A percentile compares a stretch with the other conserved stretches of the same genome.
phyloP scores from a whole-genome alignment of 2,329 filamentous ascomycete species.

The Beauveria medogensis region DNA sequence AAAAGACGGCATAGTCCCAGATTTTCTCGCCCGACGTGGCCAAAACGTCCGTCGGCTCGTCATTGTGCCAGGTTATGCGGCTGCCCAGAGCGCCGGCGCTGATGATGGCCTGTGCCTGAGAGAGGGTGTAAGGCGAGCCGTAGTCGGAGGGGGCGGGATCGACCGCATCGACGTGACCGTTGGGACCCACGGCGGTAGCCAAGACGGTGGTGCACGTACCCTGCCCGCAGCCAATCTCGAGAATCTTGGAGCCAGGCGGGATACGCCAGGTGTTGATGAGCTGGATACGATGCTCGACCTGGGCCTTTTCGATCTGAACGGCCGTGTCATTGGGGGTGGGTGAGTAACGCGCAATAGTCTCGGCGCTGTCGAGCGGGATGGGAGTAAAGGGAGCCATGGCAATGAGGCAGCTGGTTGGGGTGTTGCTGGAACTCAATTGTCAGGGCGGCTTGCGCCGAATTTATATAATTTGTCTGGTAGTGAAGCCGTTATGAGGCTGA shows the following conservation, averaged over 20 bases:
- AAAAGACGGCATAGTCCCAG: constrained; percentile 40
- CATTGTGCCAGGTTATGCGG: constrained; percentile 36
- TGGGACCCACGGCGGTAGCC: constrained; percentile 36
- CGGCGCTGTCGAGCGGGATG: constrained; percentile 5
- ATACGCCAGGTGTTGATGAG: constrained; percentile 30
- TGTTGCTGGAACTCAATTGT: background rate
- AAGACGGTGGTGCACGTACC: constrained; percentile 48
- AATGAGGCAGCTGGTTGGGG: background rate
- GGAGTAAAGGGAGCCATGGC: constrained; percentile 7
- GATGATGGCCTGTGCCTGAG: constrained; percentile 39
- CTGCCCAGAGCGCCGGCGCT: constrained; percentile 29
- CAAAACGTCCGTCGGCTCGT: constrained; percentile 29
- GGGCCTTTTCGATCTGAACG: constrained; percentile 15
- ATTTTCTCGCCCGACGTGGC: constrained; percentile 14
- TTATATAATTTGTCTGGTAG: background rate
- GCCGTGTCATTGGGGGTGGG: constrained; percentile 5
- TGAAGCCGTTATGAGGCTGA: background rate
- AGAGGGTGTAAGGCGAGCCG: constrained; percentile 40
- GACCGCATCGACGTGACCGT: constrained; percentile 40
- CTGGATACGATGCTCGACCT: constrained; percentile 28
- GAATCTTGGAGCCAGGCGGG: constrained; percentile 31
- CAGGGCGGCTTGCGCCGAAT: background rate
- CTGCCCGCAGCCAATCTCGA: constrained; percentile 54
- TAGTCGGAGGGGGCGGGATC: constrained; percentile 45
- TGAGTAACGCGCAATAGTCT: constrained; percentile 6